Conservation (phyloP, 2,329 filamentous ascomycete species). For the Trichoderma sp. region DNA sequence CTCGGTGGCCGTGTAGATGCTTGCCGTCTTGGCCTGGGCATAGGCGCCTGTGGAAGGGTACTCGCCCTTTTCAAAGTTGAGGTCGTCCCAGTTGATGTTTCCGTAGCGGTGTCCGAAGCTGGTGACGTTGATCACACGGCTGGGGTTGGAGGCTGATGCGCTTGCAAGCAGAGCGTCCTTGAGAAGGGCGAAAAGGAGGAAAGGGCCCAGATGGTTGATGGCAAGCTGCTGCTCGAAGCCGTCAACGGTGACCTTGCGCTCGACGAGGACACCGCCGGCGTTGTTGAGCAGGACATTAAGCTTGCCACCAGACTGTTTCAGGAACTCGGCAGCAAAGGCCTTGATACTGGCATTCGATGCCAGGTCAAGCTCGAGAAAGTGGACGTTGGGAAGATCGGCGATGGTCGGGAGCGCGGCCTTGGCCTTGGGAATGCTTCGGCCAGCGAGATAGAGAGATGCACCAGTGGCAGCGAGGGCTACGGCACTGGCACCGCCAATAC, state of each 20-base stretch:
- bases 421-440: conserved; percentile 25
- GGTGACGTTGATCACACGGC: conserved; percentile 14
- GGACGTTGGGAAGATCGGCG: conserved; percentile 18
- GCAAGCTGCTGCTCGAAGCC: conserved; percentile 45
- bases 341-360: conserved; percentile 27
- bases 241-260: conserved; percentile 23
- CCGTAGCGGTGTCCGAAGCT: conserved; percentile 34
- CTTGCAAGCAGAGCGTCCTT: conserved; percentile 15
- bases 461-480: conserved; percentile 42
- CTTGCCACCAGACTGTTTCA: conserved; percentile 17
- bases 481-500: conserved; percentile 44
- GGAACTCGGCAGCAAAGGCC: conserved; percentile 24
- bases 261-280: conserved; percentile 24
- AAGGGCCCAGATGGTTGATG: conserved; percentile 53
- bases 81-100: conserved; percentile 39
- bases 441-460: conserved; percentile 24
- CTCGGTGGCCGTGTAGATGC: conserved; percentile 46
- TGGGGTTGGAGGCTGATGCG: conserved; percentile 4
- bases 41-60: conserved; percentile 31
- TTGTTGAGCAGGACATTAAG: conserved; percentile 27
- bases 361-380: conserved; percentile 28
- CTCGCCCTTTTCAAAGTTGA: conserved; percentile 24
- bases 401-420: conserved; percentile 18
- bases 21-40: conserved; percentile 40
- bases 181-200: conserved; percentile 46